Percentiles rank a stretch among this genome's conserved stretches.
These are phyloP conservation scores for Myxozyma geophila DNA, from an alignment of 805 yeast species.

Conservation along the genomic window DNA sequence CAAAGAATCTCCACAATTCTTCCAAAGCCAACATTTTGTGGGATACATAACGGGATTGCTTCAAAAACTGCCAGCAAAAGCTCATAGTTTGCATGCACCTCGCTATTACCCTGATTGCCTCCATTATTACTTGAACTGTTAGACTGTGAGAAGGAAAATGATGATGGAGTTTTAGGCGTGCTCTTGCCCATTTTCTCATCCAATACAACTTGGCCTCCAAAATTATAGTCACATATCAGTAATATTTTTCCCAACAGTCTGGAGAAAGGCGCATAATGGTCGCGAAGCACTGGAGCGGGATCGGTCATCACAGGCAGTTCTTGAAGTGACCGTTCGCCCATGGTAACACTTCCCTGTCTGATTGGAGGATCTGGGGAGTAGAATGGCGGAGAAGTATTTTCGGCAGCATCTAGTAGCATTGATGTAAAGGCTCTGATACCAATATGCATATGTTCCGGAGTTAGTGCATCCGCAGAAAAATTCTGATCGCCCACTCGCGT, in stretches of 20 bases:
- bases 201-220: slow-evolving; percentile 54
- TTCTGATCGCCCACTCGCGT: slow-evolving; percentile 47
- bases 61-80: slow-evolving; percentile 72
- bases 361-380: slow-evolving; percentile 62
- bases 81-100: slow-evolving; percentile 53
- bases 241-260: slow-evolving; percentile 59
- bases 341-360: slow-evolving; percentile 11
- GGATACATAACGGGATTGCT: slow-evolving; percentile 71
- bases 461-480: slow-evolving; percentile 58
- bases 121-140: background rate
- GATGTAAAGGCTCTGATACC: slow-evolving; percentile 72
- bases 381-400: slow-evolving; percentile 61
- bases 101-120: slow-evolving; percentile 1
- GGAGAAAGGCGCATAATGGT: slow-evolving; percentile 73
- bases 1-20: slow-evolving; percentile 75
- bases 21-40: slow-evolving; percentile 59
- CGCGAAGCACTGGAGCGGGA: slow-evolving; percentile 31
- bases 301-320: slow-evolving; percentile 3
- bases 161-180: slow-evolving; percentile 28
- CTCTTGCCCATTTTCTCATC: slow-evolving; percentile 42
- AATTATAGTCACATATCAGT: slow-evolving; percentile 61
- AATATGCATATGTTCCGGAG: slow-evolving; percentile 72
- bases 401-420: slow-evolving; percentile 64
- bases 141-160: slow-evolving; percentile 18
- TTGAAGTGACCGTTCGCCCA: slow-evolving; percentile 1